Evolutionary conservation across 768 basidiomycete genomes (phyloP).

Genomic region (Suillus brevipes): DNA sequence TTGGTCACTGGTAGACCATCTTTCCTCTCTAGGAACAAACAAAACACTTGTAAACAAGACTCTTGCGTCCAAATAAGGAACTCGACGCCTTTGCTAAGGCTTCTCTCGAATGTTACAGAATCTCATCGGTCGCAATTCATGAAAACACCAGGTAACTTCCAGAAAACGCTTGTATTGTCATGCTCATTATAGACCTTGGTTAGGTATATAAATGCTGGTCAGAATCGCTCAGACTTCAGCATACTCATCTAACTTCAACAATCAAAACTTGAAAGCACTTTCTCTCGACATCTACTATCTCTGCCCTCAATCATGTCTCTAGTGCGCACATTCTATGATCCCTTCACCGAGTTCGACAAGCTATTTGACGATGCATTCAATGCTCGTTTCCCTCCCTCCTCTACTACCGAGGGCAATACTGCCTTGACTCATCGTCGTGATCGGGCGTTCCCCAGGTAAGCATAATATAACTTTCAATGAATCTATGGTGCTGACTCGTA

Average conservation of each 20-base stretch:
- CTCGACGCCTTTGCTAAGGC: neutral
- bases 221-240: neutral
- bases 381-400: slow-evolving; percentile 23
- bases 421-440: slow-evolving; percentile 4
- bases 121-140: neutral
- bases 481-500: neutral
- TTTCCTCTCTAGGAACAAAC: neutral
- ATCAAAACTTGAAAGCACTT: neutral
- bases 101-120: neutral
- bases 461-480: neutral
- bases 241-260: neutral
- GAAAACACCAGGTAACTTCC: neutral
- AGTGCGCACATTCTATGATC: slow-evolving; percentile 34
- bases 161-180: neutral
- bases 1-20: no score
- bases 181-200: neutral
- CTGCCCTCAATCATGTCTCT: slow-evolving; percentile 23
- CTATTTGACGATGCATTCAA: slow-evolving; percentile 40
- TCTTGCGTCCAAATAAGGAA: neutral
- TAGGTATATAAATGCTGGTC: neutral
- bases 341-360: slow-evolving; percentile 42
- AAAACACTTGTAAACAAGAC: neutral
- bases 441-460: slow-evolving; percentile 30
- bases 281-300: neutral
- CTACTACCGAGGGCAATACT: slow-evolving; percentile 12